These are phyloP conservation scores for Diplodia corticola DNA, from an alignment of 2,329 filamentous ascomycete genomes.

Conservation along the genomic window DNA sequence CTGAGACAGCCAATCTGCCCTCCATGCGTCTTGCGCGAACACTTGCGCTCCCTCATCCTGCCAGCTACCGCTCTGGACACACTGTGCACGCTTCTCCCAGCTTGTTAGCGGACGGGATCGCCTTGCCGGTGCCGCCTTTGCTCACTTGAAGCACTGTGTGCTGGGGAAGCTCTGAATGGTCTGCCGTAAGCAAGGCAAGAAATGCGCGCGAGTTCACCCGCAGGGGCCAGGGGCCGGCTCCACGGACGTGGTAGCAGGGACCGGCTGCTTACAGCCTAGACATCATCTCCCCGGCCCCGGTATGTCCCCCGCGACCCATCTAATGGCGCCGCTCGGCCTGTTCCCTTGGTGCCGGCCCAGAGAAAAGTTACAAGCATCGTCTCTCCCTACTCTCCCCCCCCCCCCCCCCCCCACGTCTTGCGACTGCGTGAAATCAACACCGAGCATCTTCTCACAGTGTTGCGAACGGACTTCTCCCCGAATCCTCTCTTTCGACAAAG, in stretches of 20 bases:
- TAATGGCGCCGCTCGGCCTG: constrained; percentile 6
- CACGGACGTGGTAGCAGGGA: background rate
- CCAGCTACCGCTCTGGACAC: background rate
- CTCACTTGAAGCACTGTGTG: background rate
- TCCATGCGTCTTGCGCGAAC: background rate
- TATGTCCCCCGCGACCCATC: background rate
- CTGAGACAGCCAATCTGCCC: background rate
- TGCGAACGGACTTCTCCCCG: background rate
- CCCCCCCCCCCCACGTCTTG: background rate
- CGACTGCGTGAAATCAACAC: background rate
- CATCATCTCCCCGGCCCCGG: background rate
- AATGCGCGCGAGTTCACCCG: background rate
- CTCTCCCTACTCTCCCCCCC: background rate
- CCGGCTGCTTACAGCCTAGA: background rate
- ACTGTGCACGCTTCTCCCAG: background rate
- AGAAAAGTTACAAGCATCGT: background rate
- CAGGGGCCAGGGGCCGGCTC: constrained; percentile 1
- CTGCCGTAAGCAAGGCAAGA: background rate
- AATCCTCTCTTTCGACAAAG: background rate
- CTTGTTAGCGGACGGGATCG: too few relatives aligned
- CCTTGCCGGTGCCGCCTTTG: background rate
- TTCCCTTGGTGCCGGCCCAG: constrained; percentile 7
- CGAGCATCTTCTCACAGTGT: background rate
- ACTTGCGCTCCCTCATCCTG: too few relatives aligned
- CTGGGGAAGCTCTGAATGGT: background rate